Evolutionary conservation across 495 filamentous ascomycete genomes (phyloP).

Genomic region (Aspergillus coremiiformis): DNA sequence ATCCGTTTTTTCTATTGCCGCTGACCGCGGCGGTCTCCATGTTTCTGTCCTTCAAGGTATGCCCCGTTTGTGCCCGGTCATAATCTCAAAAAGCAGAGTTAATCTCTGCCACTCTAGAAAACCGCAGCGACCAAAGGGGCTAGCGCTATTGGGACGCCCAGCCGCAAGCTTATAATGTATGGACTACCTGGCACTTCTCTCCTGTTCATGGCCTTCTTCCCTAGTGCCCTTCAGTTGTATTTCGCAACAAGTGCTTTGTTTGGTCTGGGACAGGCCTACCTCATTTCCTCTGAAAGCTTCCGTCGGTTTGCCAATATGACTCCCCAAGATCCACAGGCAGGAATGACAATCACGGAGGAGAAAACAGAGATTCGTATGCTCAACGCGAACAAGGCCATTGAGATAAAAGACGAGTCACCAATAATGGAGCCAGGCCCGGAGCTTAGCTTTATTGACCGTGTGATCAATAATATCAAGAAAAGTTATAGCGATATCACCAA

Average conservation of each 20-base stretch:
- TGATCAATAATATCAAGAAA: slow-evolving; percentile 16
- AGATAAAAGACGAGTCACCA: neutral
- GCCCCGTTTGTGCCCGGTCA: neutral
- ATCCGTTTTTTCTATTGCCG: slow-evolving; percentile 74
- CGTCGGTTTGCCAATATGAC: slow-evolving; percentile 22
- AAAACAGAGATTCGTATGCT: slow-evolving; percentile 18
- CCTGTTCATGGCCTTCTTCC: slow-evolving; percentile 54
- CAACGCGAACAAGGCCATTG: neutral
- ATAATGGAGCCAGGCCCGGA: neutral
- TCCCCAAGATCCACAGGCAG: slow-evolving; percentile 2
- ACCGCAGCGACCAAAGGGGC: slow-evolving; percentile 26
- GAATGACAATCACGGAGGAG: slow-evolving; percentile 1
- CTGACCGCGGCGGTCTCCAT: slow-evolving; percentile 40
- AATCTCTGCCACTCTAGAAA: slow-evolving; percentile 23
- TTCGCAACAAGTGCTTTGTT: slow-evolving; percentile 54
- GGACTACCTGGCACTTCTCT: slow-evolving; percentile 56
- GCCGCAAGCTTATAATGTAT: slow-evolving; percentile 44
- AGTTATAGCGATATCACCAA: slow-evolving; percentile 5
- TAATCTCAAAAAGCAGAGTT: neutral
- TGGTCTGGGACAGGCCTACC: slow-evolving; percentile 48
- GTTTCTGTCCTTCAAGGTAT: slow-evolving; percentile 53
- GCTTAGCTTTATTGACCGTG: slow-evolving; percentile 22
- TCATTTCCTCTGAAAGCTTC: slow-evolving; percentile 35
- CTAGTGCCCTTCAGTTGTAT: slow-evolving; percentile 64
- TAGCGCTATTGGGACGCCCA: slow-evolving; percentile 25